These are phyloP conservation scores for Quercus berberidifolia DNA, from an alignment of 306 rosid genomes.

Conservation along the genomic window DNA sequence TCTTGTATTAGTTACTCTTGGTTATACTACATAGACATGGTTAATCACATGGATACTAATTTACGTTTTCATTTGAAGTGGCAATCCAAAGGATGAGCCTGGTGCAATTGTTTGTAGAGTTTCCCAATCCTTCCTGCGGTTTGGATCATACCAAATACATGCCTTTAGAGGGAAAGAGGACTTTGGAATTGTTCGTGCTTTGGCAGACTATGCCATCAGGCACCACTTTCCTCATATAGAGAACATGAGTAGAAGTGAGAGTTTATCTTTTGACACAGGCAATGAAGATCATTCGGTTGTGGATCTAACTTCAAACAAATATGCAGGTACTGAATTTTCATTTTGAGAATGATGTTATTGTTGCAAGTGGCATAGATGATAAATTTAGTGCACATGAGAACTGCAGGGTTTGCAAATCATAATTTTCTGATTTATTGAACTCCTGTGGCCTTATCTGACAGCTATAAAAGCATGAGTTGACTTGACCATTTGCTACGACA, in stretches of 20 bases:
- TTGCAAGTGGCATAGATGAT: background rate
- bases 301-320: constrained; percentile 95
- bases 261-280: constrained; percentile 82
- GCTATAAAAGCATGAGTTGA: background rate
- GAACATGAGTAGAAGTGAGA: constrained; percentile 79
- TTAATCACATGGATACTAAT: background rate
- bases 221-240: constrained; percentile 90
- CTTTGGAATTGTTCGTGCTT: constrained; percentile 61
- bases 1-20: background rate
- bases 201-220: constrained; percentile 85
- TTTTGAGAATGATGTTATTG: background rate
- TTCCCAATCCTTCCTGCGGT: constrained; percentile 86
- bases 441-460: background rate
- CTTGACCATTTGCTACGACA: background rate
- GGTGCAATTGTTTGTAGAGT: constrained; percentile 96
- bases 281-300: constrained; percentile 70
- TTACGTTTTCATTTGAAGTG: constrained; percentile 44
- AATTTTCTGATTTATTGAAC: background rate
- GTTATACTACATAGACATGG: background rate
- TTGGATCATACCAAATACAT: constrained; percentile 95
- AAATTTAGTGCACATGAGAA: background rate
- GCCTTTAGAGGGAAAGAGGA: constrained; percentile 81
- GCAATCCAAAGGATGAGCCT: constrained; percentile 92
- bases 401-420: background rate
- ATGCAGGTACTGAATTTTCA: constrained; percentile 66